These are phyloP conservation scores for Geotrichum carabidarum DNA, from an alignment of 1,139 yeast genomes.

Conservation along the genomic window DNA sequence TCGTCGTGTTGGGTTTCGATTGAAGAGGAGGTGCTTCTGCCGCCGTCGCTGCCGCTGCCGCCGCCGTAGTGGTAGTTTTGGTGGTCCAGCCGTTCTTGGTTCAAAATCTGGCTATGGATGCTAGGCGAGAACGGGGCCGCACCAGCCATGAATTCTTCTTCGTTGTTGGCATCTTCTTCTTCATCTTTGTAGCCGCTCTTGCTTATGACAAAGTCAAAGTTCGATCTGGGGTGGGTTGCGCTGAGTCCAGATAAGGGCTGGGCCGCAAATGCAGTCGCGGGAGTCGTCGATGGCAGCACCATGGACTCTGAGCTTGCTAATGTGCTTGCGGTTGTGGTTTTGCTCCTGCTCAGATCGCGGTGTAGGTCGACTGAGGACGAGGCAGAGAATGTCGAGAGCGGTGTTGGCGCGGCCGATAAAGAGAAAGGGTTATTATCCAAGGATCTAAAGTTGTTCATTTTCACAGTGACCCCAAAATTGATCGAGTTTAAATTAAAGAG, in stretches of 20 bases:
- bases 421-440: not conserved
- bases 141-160: too few species aligned
- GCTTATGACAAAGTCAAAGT: too few species aligned
- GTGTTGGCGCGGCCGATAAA: not conserved
- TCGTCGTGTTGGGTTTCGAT: too few species aligned
- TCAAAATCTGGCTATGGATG: not conserved
- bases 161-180: too few species aligned
- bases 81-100: not conserved
- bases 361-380: not conserved
- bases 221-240: not conserved
- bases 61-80: not conserved
- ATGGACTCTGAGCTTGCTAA: not conserved
- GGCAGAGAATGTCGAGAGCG: not conserved
- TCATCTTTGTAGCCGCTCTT: not conserved
- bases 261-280: not conserved
- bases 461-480: not conserved
- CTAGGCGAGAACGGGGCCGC: not conserved
- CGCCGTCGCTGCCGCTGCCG: not conserved
- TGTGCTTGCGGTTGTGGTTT: not conserved
- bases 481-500: not conserved
- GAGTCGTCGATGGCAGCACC: not conserved
- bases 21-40: not conserved
- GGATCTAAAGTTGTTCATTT: not conserved
- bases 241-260: too few species aligned
- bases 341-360: not conserved